Base-by-base conservation (phyloP, 2,329 filamentous ascomycete genomes). In the Leptographium procerum region DNA sequence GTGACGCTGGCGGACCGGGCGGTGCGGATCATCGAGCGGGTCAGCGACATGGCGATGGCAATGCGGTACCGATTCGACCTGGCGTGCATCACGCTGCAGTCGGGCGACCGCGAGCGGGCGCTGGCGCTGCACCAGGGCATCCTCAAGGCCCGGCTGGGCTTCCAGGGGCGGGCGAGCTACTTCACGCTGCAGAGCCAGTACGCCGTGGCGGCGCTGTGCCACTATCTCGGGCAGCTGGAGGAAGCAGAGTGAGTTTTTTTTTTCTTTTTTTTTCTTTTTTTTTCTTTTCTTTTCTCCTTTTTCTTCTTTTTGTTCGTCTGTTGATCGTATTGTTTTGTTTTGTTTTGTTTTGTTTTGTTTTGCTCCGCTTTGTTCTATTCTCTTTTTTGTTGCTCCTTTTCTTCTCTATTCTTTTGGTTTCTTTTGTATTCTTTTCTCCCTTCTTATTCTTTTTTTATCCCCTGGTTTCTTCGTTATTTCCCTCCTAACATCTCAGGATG, bases 161-260 rank as follows among this genome's bases (percentile, higher is more conserved):
- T 63, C 43, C 60, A 61, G 55, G 60, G 62, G 4, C 60, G 60
- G 13, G 59, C 59, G 2, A 63, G 59, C 52, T 63, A 62, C 62
- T 62, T 62, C 50, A 63, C 61, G 16, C 57, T 63, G 29, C 61
- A 63, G 45, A 61, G 61, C 31, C 61, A 61, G 43, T 63, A 63
- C 22, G 60, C 61, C 3, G 60, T 63, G 3, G 61, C 60, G 19
- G 61, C 60, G 6, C 33, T 61, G 19, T 60, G 52, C 16, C 60
- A 63, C 31, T 59, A 57, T 50, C 50, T 62, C 13, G 60, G 62
- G 4, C 59, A 51, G 6, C 47, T 62, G 4, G 59, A 62, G 2
- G 56, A 63, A n/a, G 62, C 62, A 3, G 60, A 62, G 60, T 58
- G n/a, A 29, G 58, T 54, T 34, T 45, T 31, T 14, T 22, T 29